A percentile compares a stretch with the other conserved stretches of the same genome.
Conservation (phyloP, 1,284 basidiomycete species). For the Irpex sp. region DNA sequence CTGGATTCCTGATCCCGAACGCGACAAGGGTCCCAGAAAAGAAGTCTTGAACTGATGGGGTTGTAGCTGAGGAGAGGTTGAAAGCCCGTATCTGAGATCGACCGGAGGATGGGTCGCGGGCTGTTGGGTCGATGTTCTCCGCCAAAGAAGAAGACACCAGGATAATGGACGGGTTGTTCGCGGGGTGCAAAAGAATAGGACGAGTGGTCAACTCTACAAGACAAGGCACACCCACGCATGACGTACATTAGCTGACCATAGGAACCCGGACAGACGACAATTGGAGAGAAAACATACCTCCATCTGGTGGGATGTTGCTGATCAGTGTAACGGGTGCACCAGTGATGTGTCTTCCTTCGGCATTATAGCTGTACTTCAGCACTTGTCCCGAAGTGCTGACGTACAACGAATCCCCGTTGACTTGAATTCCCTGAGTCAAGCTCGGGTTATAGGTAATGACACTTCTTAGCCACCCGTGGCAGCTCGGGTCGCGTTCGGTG, state of each 20-base stretch:
- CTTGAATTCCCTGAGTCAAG: slow-evolving; percentile 40
- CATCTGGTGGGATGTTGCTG: slow-evolving; percentile 36
- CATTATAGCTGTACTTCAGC: slow-evolving; percentile 7
- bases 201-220: slow-evolving; percentile 37
- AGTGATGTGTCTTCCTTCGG: slow-evolving; percentile 10
- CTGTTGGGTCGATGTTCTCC: slow-evolving; percentile 37
- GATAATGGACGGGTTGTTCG: slow-evolving; percentile 23
- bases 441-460: slow-evolving; percentile 32
- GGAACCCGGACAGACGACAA: background rate
- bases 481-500: slow-evolving; percentile 13
- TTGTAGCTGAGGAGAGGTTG: slow-evolving; percentile 9
- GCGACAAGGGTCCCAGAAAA: slow-evolving; percentile 31
- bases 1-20: slow-evolving; percentile 42
- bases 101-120: slow-evolving; percentile 36
- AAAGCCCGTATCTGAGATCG: slow-evolving; percentile 36
- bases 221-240: background rate
- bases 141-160: slow-evolving; percentile 32
- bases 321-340: slow-evolving; percentile 18
- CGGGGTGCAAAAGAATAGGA: slow-evolving; percentile 32
- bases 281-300: slow-evolving; percentile 25
- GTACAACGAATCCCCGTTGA: slow-evolving; percentile 25
- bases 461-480: slow-evolving; percentile 34
- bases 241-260: background rate
- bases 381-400: slow-evolving; percentile 13
- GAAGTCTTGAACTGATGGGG: slow-evolving; percentile 23